phyloP scores from a whole-genome alignment of 768 basidiomycete genomes.

The Boletus rufocinnamomeus region DNA sequence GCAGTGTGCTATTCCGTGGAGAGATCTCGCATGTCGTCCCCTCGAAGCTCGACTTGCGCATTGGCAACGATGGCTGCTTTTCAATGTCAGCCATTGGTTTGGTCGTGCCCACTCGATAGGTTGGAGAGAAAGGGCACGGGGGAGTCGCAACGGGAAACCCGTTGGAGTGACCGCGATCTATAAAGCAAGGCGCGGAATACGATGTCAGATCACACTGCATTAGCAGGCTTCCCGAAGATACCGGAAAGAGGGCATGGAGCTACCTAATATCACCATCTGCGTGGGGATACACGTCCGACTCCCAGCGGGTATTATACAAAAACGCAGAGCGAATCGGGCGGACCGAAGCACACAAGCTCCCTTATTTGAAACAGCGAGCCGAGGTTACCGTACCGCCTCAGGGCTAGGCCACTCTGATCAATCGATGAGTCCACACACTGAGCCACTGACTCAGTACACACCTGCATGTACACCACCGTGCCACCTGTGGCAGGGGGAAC shows the following conservation, averaged over 20 bases:
- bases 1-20: conserved; percentile 27
- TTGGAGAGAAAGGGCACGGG: conserved; percentile 14
- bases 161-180: conserved; percentile 20
- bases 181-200: conserved; percentile 25
- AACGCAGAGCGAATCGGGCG: conserved; percentile 7
- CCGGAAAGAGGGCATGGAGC: conserved; percentile 26
- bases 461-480: not conserved
- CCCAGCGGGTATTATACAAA: conserved; percentile 17
- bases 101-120: conserved; percentile 11
- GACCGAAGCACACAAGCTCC: conserved; percentile 7
- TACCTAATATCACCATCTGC: conserved; percentile 15
- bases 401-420: not conserved
- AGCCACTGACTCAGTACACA: conserved; percentile 4
- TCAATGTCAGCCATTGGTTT: conserved; percentile 33
- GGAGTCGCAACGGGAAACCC: conserved; percentile 11
- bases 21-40: conserved; percentile 21
- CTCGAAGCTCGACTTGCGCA: conserved; percentile 26
- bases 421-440: not conserved
- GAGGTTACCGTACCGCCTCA: conserved; percentile 3
- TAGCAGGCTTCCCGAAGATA: conserved; percentile 22
- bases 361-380: conserved; percentile 7
- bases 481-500: not conserved
- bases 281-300: conserved; percentile 7
- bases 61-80: conserved; percentile 27
- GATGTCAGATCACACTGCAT: conserved; percentile 29